Conservation (phyloP, 148 eudicot genomes). For the Limonium bicolor region DNA sequence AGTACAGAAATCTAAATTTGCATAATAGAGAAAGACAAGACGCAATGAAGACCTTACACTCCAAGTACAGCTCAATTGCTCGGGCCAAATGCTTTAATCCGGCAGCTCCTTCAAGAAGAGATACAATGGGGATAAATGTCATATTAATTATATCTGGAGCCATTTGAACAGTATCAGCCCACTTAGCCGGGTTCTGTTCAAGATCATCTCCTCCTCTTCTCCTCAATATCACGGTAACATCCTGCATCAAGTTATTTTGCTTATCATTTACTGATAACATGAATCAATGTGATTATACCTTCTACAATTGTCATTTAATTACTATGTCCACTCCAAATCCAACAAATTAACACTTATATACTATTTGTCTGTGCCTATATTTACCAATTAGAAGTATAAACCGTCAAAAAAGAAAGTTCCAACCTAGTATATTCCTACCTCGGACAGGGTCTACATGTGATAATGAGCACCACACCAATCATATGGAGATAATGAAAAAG, state of each 20-base stretch:
- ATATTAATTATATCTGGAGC: constrained; percentile 90
- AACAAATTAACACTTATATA: too few species aligned
- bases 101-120: constrained; percentile 74
- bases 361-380: too few species aligned
- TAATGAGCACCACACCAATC: too few species aligned
- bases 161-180: constrained; percentile 64
- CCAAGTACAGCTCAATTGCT: constrained; percentile 88
- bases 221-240: constrained; percentile 87
- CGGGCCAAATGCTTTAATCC: constrained; percentile 71
- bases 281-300: too few species aligned
- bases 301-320: too few species aligned
- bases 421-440: too few species aligned
- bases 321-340: too few species aligned
- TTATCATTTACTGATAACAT: too few species aligned
- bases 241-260: constrained; percentile 34
- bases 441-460: too few species aligned
- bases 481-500: too few species aligned
- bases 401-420: too few species aligned
- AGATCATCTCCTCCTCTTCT: constrained; percentile 98
- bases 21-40: neutral
- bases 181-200: constrained; percentile 79
- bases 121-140: constrained; percentile 81
- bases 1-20: neutral
- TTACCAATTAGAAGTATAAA: too few species aligned
- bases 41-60: constrained; percentile 56